Conservation (phyloP, 371 early-diverging fungal species). For the Polyrhizophydium stewartii region DNA sequence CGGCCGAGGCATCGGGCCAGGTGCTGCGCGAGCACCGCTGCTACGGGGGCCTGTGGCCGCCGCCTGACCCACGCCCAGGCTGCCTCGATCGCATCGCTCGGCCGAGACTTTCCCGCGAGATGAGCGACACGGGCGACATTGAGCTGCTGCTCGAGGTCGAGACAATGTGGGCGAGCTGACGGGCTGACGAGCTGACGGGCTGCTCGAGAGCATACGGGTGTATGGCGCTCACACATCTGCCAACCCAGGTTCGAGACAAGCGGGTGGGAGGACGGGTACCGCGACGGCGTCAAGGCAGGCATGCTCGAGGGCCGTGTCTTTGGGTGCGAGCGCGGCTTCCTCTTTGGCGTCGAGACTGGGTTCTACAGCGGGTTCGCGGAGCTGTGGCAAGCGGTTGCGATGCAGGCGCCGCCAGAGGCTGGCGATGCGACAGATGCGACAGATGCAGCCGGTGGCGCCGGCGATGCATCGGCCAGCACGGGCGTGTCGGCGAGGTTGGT, state of each 20-base stretch:
- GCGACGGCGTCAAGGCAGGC: slow-evolving; percentile 17
- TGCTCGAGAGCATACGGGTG: no score
- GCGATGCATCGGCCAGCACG: neutral
- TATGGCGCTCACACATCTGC: neutral
- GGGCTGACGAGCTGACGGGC: no score
- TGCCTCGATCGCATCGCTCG: no score
- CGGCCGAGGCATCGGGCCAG: no score
- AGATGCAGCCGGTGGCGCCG: no score
- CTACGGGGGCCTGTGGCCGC: no score
- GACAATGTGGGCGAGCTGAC: neutral
- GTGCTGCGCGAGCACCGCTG: no score
- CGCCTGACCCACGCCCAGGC: no score
- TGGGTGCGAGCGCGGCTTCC: slow-evolving; percentile 13
- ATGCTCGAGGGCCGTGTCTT: slow-evolving; percentile 14
- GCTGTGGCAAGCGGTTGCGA: neutral
- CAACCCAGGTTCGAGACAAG: slow-evolving; percentile 15
- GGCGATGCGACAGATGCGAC: no score
- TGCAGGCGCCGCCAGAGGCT: neutral
- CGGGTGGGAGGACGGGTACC: slow-evolving; percentile 23
- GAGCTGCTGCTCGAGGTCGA: neutral
- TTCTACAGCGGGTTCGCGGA: slow-evolving; percentile 15
- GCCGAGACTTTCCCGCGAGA: no score
- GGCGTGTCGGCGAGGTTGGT: no score
- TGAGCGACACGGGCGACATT: no score
- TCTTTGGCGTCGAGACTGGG: slow-evolving; percentile 14